Evolutionary conservation across 257 asterid genomes (phyloP), one percentile per base, ranked within the genome.

Genomic region (Salvia splendens): DNA sequence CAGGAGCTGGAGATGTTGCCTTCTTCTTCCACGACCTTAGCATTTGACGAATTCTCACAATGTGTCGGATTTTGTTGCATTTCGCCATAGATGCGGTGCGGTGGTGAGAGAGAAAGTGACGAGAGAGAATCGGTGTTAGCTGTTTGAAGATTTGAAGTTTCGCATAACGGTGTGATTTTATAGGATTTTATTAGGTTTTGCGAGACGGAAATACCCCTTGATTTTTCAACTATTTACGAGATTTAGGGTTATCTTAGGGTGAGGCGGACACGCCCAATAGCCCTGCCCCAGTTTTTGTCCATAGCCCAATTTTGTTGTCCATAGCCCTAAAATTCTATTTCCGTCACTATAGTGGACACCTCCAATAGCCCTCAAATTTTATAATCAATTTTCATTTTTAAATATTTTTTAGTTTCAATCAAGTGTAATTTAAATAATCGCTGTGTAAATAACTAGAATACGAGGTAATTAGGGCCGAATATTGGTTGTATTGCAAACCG

Each of bases 41-140:
- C 92, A 91, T 87, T 58, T 86, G 92, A 11, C 89, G 85, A 71
- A 90, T 80, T 53, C 83, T 69, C 10, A 88, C 96, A 16, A 91
- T 88, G 79, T 78, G 85, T 5, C 82, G 72, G 75, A 88, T 83
- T 61, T 71, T 86, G 51, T 51, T 84, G 74, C 71, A 73, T 62
- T 80, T 84, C 10, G 81, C 87, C 78, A 66, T 78, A 16, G 70
- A 61, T 17, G 32, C 4, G 38, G 38, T 17, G 32, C 4, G 38
- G 38, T 33, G 38, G 38, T 33, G 38, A 33, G 38, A 33, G 38
- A 33, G 38, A 33, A 2, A 1, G 65, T 12, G 57, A 67, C 16
- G 69, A 28, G 67, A 24, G 58, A 58, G 63, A 72, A 67, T 41
- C 65, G 70, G 49, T 9, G 32, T 43, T 35, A 7, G 35, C 28